Percentiles rank a stretch among this genome's conserved stretches.
Evolutionary conservation across 129 eudicot genomes (phyloP).

Genomic region (Dittrichia graveolens): DNA sequence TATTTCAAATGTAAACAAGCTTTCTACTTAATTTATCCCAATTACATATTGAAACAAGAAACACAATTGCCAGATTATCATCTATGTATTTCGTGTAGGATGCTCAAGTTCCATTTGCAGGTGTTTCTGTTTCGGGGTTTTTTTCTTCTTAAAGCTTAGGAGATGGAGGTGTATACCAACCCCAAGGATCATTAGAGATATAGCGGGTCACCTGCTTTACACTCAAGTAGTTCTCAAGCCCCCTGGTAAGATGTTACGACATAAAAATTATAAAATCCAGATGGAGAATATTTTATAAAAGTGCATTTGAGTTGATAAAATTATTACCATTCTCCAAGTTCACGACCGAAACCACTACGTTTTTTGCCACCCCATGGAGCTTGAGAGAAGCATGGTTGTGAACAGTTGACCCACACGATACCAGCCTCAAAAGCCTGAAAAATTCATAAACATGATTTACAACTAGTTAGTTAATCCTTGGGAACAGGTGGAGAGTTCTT

Average conservation of each 20-base stretch:
- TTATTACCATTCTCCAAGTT: slow-evolving; percentile 92
- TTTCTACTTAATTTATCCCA: not conserved
- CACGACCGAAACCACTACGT: slow-evolving; percentile 98
- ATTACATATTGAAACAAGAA: not conserved
- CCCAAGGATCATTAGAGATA: slow-evolving; percentile 83
- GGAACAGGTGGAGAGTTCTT: no score
- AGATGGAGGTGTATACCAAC: slow-evolving; percentile 88
- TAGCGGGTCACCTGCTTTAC: slow-evolving; percentile 92
- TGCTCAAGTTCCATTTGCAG: no score
- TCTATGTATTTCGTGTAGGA: no score
- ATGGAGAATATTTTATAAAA: not conserved
- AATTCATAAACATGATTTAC: no score
- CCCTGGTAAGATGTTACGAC: slow-evolving; percentile 49
- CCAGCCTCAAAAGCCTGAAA: slow-evolving; percentile 84
- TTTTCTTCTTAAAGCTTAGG: slow-evolving; percentile 46
- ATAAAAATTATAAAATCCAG: not conserved
- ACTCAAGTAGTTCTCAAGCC: slow-evolving; percentile 84
- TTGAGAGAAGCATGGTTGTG: slow-evolving; percentile 97
- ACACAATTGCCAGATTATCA: not conserved
- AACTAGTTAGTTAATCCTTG: no score
- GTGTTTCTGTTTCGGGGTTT: no score
- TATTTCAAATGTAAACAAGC: no score
- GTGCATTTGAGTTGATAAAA: not conserved
- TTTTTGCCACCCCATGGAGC: slow-evolving; percentile 99
- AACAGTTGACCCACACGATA: slow-evolving; percentile 95